Conservation (phyloP, 2,329 filamentous ascomycete genomes). For the Venturia nashicola region DNA sequence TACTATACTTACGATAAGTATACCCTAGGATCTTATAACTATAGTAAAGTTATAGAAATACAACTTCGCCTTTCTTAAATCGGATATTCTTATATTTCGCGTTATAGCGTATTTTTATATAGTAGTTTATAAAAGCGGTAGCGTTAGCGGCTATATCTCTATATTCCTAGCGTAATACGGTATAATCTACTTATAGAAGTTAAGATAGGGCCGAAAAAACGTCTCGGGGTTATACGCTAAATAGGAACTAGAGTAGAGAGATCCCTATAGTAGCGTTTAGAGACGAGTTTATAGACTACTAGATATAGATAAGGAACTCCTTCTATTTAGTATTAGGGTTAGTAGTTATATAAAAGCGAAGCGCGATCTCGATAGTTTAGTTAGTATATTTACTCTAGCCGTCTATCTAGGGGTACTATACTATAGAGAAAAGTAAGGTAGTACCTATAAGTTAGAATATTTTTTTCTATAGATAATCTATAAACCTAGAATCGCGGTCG, state of each 20-base stretch:
- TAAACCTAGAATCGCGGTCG: neutral
- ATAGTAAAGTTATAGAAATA: too few species aligned
- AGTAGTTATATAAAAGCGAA: neutral
- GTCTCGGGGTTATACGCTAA: neutral
- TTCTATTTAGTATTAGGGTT: neutral
- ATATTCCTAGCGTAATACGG: too few species aligned
- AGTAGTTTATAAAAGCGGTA: too few species aligned
- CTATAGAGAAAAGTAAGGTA: neutral
- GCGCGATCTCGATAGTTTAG: neutral
- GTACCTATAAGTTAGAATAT: neutral
- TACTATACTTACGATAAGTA: too few species aligned
- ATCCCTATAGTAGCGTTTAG: too few species aligned
- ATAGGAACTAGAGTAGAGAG: neutral
- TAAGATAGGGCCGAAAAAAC: neutral
- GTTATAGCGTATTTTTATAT: too few species aligned
- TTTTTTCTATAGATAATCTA: neutral
- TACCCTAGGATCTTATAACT: too few species aligned
- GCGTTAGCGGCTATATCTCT: too few species aligned
- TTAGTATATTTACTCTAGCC: neutral
- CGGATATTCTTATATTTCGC: too few species aligned
- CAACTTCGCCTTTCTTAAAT: too few species aligned
- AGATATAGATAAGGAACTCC: neutral
- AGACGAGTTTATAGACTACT: too few species aligned
- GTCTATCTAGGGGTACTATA: neutral
- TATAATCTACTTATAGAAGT: too few species aligned